Evolutionary conservation across 2,329 filamentous ascomycete species (phyloP), one percentile per base, ranked within the genome.

Genomic region (Cladosporium velox): DNA sequence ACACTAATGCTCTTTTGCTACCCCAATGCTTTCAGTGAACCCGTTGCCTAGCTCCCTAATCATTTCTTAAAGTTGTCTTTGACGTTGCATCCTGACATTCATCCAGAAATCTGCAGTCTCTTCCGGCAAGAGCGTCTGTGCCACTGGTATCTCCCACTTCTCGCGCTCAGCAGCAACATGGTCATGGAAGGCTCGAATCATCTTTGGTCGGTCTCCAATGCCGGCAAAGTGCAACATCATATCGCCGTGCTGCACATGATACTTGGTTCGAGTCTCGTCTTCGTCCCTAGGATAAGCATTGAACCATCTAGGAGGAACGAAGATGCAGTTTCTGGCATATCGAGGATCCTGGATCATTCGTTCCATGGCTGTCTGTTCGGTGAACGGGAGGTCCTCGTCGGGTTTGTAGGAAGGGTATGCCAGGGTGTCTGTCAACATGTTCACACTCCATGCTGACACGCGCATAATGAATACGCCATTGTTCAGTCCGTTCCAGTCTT

Each of bases 141-240:
- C 75, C 18, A 76, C 66, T 18, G 76, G 75, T 26, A 79, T 69
- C 69, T 79, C 77, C 77, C 77, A 79, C 49, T 77, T 75, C n/a
- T 77, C 75, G 32, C 75, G 65, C 69, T 77, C 75, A 59, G 72
- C 71, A 70, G 77, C 76, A 1, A 76, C 76, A 3, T 74, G 68
- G 21, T 75, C 72, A 2, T 78, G 68, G 76, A 79, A 81, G 54
- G 75, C 75, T 18, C 68, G 67, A 70, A 81, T 77, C 18, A 74
- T 70, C 51, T 73, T 67, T 26, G 75, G 72, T 21, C 77, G 75
- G 10, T 77, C 68, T 7, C 55, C 55, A 0, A 77, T 69, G 1
- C 80, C 79, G 8, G 79, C 76, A 65, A 81, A 81, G 67, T 81
- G 79, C n/a, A 81, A 76, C 12, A 81, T 67, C 63, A 79, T 77